phyloP scores from a whole-genome alignment of 2,329 filamentous ascomycete genomes.

The Cladosporium halotolerans region DNA sequence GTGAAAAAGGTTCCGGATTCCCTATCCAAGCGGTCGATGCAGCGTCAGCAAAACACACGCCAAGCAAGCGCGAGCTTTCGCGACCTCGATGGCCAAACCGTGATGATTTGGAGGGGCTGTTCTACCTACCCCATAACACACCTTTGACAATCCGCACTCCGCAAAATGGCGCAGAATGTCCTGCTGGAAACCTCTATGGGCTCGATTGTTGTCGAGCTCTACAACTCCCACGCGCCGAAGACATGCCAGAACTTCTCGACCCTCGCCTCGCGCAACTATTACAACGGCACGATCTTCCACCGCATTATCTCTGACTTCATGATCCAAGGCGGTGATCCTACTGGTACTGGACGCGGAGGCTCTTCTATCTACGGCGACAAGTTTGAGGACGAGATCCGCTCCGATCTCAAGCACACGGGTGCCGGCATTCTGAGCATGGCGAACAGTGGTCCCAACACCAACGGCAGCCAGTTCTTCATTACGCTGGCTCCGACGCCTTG shows the following conservation, averaged over 20 bases:
- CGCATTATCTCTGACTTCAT: constrained; percentile 95
- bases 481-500: constrained; percentile 91
- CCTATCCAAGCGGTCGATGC: no score
- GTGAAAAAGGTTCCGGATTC: no score
- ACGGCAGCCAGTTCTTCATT: constrained; percentile 93
- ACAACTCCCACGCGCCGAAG: constrained; percentile 76
- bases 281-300: constrained; percentile 79
- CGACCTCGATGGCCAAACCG: constrained; percentile 2
- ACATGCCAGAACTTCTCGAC: constrained; percentile 61
- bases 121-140: background rate
- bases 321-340: constrained; percentile 81
- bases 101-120: background rate
- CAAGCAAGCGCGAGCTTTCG: constrained; percentile 4
- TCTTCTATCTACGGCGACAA: constrained; percentile 85
- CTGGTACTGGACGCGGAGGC: constrained; percentile 85
- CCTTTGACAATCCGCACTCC: background rate
- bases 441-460: constrained; percentile 86
- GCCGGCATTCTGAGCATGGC: constrained; percentile 95
- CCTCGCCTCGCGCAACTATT: constrained; percentile 78
- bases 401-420: constrained; percentile 78
- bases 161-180: constrained; percentile 69
- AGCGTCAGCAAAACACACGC: background rate
- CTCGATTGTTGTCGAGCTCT: constrained; percentile 79
- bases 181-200: constrained; percentile 84
- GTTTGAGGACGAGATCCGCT: constrained; percentile 85